Evolutionary conservation across 1,284 basidiomycete genomes (phyloP), one percentile per base, ranked within the genome.

Genomic region (Apiotrichum brassicae): DNA sequence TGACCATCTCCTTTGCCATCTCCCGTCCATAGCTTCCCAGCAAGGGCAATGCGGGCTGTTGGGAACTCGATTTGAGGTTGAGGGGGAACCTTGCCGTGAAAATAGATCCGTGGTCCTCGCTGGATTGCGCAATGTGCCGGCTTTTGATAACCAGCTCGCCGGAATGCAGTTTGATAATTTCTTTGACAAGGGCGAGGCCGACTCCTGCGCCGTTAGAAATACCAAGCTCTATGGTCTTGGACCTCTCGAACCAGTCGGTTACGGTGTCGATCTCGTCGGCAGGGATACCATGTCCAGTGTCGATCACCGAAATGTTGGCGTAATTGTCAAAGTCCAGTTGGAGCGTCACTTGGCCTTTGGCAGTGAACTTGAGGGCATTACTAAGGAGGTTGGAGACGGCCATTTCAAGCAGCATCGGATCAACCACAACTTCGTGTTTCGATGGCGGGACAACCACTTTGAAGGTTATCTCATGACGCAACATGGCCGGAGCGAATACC

Each of bases 391-490:
- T 73, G 47, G 66, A 56, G 3, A 66, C 40, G 34, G 73, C 59
- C 35, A 71, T 76, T 48, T 77, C 76, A 57, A 72, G 71, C 7
- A 76, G 57, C 3, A 68, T 64, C 0, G 64, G 62, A 49, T 71
- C 70, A 43, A 74, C 54, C 49, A 63, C 74, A 8, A 71, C 65
- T 18, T 65, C 46, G 20, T 55, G 39, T 7, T 62, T 55, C 9
- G 56, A 46, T 8, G 53, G 44, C 6, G 39, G 35, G 8, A 35
- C 19, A 20, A 35, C 35, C 9, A 33, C 7, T 14, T 23, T 23
- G 13, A 51, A 37, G 30, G 22, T 18, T 23, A 51, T 23, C 2
- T 18, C 9, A 12, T 53, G 42, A 16, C 53, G 40, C 34, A 68
- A 63, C 2, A 68, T 57, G 0, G 66, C 59, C 0, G 64, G 60